Evolutionary conservation across 768 basidiomycete genomes (phyloP).

Genomic region (Lactarius sanguifluus): DNA sequence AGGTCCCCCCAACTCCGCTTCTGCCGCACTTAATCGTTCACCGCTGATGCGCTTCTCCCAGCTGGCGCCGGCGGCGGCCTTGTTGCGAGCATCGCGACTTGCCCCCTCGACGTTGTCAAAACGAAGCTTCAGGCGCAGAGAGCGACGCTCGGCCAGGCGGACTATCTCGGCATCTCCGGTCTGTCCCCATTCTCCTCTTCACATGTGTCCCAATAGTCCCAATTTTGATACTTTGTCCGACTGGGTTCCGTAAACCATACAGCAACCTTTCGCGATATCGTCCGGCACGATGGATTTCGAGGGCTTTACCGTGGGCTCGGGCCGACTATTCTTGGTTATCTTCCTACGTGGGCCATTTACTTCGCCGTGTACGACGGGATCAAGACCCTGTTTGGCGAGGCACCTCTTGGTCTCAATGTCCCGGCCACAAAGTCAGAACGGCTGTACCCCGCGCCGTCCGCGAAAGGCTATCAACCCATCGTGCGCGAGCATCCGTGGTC

Average conservation of each 20-base stretch:
- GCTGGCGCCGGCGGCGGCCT: constrained; percentile 96
- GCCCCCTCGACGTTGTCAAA: constrained; percentile 97
- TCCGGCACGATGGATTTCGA: constrained; percentile 68
- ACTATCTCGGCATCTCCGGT: constrained; percentile 47
- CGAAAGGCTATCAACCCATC: constrained; percentile 81
- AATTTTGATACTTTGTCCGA: constrained; percentile 24
- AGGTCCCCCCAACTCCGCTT: constrained; percentile 47
- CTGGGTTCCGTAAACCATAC: not conserved
- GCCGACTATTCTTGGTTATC: constrained; percentile 93
- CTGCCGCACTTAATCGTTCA: constrained; percentile 17
- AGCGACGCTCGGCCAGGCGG: constrained; percentile 60
- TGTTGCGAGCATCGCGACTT: constrained; percentile 89
- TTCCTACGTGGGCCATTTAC: constrained; percentile 99
- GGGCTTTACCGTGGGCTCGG: constrained; percentile 97
- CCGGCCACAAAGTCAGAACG: constrained; percentile 40
- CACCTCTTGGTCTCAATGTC: constrained; percentile 45
- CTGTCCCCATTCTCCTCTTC: constrained; percentile 18
- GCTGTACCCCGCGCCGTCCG: constrained; percentile 79
- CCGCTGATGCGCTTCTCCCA: constrained; percentile 33
- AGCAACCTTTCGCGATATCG: constrained; percentile 47
- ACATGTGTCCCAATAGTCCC: constrained; percentile 11
- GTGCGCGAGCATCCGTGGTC: constrained; percentile 83
- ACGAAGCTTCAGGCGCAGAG: constrained; percentile 96
- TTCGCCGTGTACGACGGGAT: constrained; percentile 97
- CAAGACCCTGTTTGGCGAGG: constrained; percentile 77